Evolutionary conservation across 2,329 filamentous ascomycete species (phyloP).

Genomic region (Xylaria sp.): DNA sequence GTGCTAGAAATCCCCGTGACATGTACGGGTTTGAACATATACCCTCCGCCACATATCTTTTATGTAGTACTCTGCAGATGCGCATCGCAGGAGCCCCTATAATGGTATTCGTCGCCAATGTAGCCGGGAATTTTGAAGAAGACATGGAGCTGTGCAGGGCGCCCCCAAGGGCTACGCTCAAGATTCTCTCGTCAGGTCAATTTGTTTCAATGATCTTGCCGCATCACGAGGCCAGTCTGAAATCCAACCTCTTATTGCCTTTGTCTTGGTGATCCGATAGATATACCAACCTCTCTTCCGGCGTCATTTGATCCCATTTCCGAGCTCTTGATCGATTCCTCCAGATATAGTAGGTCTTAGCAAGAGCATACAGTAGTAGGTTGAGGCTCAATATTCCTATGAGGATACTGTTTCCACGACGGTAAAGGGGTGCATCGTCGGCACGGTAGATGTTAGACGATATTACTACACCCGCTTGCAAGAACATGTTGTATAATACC

Average conservation of each 20-base stretch:
- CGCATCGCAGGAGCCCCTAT: too few species aligned
- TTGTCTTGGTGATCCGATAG: constrained; percentile 55
- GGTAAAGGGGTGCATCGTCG: constrained; percentile 64
- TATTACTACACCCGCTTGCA: constrained; percentile 52
- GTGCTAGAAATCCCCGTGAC: too few species aligned
- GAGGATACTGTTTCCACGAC: constrained; percentile 64
- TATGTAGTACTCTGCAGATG: too few species aligned
- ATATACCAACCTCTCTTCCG: constrained; percentile 61
- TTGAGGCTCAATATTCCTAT: constrained; percentile 62
- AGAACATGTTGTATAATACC: constrained; percentile 65
- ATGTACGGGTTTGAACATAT: too few species aligned
- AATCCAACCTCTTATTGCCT: constrained; percentile 59
- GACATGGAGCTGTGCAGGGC: too few species aligned
- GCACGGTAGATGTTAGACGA: constrained; percentile 61
- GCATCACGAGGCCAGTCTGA: constrained; percentile 52
- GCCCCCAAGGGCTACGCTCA: too few species aligned
- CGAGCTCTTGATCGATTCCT: constrained; percentile 59
- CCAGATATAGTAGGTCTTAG: constrained; percentile 63
- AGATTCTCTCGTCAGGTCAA: not conserved
- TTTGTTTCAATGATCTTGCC: not conserved
- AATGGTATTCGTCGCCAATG: too few species aligned
- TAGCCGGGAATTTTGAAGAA: too few species aligned
- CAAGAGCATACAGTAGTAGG: constrained; percentile 60
- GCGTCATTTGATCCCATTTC: constrained; percentile 60
- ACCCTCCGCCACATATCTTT: too few species aligned